phyloP scores from a whole-genome alignment of 2,329 filamentous ascomycete genomes.

The Pseudogymnoascus destructans region DNA sequence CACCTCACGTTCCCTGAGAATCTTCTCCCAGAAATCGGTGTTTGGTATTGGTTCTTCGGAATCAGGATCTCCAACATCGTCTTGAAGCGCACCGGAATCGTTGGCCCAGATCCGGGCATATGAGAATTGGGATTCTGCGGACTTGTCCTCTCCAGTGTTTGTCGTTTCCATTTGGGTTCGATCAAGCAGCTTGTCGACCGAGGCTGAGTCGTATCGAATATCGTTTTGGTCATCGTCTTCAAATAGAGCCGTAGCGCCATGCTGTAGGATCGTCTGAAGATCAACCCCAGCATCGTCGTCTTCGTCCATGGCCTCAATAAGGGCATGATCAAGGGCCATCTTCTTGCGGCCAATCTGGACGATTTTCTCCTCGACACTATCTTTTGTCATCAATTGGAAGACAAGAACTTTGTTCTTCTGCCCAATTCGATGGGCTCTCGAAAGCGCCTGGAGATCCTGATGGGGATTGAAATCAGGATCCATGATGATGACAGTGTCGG shows the following conservation, averaged over 20 bases:
- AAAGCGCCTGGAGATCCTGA: constrained; percentile 91
- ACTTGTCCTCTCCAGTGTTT: constrained; percentile 44
- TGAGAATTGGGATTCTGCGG: constrained; percentile 69
- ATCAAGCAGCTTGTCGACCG: constrained; percentile 85
- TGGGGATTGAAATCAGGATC: constrained; percentile 95
- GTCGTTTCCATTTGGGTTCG: constrained; percentile 68
- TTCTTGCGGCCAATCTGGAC: constrained; percentile 93
- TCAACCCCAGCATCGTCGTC: constrained; percentile 70
- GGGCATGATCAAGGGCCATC: constrained; percentile 85
- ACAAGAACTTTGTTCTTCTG: constrained; percentile 93
- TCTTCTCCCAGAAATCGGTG: constrained; percentile 75
- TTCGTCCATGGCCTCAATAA: constrained; percentile 83
- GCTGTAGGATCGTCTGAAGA: constrained; percentile 73
- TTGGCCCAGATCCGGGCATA: constrained; percentile 90
- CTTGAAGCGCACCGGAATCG: constrained; percentile 54
- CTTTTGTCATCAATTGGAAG: constrained; percentile 84
- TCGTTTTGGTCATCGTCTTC: constrained; percentile 58
- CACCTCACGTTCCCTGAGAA: constrained; percentile 69
- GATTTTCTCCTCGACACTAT: constrained; percentile 86
- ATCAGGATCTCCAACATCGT: constrained; percentile 41
- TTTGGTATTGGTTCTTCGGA: constrained; percentile 44
- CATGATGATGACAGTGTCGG: constrained; percentile 94
- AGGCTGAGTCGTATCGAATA: constrained; percentile 67
- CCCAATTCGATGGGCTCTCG: constrained; percentile 87
- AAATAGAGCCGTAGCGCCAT: constrained; percentile 80